Conservation (phyloP, 768 basidiomycete genomes). For the Tylopilus rubrobrunneus region DNA sequence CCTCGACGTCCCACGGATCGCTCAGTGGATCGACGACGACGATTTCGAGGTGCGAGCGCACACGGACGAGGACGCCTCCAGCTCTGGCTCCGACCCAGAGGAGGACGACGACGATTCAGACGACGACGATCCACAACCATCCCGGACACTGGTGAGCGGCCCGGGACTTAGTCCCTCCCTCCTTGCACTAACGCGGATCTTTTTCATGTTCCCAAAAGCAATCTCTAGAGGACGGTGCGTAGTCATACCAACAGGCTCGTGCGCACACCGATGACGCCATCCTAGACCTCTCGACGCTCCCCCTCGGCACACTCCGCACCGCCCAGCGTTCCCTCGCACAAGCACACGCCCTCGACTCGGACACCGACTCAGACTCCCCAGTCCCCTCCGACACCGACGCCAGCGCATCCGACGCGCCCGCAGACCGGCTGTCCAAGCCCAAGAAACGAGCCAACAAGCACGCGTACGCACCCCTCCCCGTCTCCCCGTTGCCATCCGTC, state of each 20-base stretch:
- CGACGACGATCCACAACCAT: constrained; percentile 2
- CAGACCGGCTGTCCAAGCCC: constrained; percentile 40
- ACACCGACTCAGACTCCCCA: constrained; percentile 33
- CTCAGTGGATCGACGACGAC: constrained; percentile 57
- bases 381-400: constrained; percentile 15
- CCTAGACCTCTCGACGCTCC: constrained; percentile 55
- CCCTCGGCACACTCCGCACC: constrained; percentile 60
- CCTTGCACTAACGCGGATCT: background rate
- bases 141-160: constrained; percentile 15
- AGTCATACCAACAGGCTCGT: background rate
- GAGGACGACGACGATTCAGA: background rate
- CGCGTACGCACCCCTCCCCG: constrained; percentile 60
- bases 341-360: constrained; percentile 34
- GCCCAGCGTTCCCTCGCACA: constrained; percentile 56
- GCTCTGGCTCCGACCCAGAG: constrained; percentile 10
- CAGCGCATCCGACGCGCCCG: constrained; percentile 20
- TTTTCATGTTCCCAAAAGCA: constrained; percentile 10
- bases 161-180: background rate
- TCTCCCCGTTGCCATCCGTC: background rate
- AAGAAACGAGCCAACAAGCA: constrained; percentile 72
- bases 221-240: constrained; percentile 28
- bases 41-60: constrained; percentile 28
- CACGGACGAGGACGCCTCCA: background rate
- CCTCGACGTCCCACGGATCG: constrained; percentile 51
- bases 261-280: too few relatives aligned